These are phyloP conservation scores for Calonectria pauciramosa DNA, from an alignment of 2,329 filamentous ascomycete genomes.

Conservation along the genomic window DNA sequence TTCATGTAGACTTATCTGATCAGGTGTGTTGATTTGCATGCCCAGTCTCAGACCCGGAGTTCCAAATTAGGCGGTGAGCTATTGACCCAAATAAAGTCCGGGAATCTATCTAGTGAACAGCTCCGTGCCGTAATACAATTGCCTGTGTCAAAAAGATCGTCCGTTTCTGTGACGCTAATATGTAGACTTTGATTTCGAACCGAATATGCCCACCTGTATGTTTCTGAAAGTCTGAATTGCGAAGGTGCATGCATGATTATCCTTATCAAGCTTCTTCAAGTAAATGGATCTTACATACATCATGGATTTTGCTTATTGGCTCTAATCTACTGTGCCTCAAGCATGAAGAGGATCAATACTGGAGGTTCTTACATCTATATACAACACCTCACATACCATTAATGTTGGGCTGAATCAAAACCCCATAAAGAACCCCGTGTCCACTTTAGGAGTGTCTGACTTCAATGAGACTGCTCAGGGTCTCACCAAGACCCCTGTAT, in stretches of 20 bases:
- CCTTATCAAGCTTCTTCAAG: too few relatives aligned
- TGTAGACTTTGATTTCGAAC: neutral
- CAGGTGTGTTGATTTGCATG: neutral
- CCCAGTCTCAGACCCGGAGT: neutral
- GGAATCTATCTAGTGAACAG: neutral
- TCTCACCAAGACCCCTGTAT: conserved; percentile 17
- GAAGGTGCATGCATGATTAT: too few relatives aligned
- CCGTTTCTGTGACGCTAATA: neutral
- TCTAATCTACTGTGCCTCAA: neutral
- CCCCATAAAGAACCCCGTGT: neutral
- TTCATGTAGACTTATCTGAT: neutral
- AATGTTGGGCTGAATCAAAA: neutral
- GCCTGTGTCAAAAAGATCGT: accelerated
- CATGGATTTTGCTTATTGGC: too few relatives aligned
- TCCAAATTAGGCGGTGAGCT: neutral
- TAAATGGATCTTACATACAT: too few relatives aligned
- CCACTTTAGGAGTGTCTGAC: neutral
- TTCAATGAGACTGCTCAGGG: conserved; percentile 14
- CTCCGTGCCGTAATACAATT: neutral
- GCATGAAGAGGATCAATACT: neutral
- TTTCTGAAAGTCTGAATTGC: too few relatives aligned
- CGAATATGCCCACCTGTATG: too few relatives aligned
- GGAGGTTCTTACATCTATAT: neutral
- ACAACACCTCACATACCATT: neutral
- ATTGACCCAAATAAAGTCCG: neutral